Evolutionary conservation across 306 rosid genomes (phyloP).

Genomic region (Glycine tomentella): DNA sequence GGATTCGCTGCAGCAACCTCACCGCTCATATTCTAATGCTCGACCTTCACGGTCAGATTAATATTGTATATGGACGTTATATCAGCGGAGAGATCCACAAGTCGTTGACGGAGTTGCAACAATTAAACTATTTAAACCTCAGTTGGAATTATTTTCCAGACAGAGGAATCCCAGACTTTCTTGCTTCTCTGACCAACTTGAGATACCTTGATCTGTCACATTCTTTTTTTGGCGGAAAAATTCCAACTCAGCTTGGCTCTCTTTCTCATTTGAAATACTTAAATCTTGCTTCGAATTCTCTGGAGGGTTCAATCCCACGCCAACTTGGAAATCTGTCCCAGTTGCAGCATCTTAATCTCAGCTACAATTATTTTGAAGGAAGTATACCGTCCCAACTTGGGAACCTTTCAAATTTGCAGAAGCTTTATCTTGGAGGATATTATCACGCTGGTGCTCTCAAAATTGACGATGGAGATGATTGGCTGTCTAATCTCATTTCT

Average conservation of each 20-base stretch:
- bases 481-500: slow-evolving; percentile 46
- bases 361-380: no score
- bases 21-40: background rate
- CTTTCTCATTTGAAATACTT: slow-evolving; percentile 15
- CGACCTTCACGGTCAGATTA: background rate
- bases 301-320: no score
- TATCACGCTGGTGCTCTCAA: background rate
- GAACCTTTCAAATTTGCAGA: background rate
- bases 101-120: slow-evolving; percentile 10
- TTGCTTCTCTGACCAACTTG: background rate
- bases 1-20: slow-evolving; percentile 36
- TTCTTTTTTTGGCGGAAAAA: background rate
- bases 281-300: background rate
- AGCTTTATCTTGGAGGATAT: background rate
- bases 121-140: background rate
- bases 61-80: no score
- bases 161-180: background rate
- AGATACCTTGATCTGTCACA: background rate
- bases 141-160: accelerated
- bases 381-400: background rate
- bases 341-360: background rate
- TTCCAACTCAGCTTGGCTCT: background rate
- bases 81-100: background rate
- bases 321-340: slow-evolving; percentile 35
- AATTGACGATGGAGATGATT: slow-evolving; percentile 7